Base-by-base conservation (phyloP, 2,329 filamentous ascomycete genomes). In the Pseudogymnoascus sp. region DNA sequence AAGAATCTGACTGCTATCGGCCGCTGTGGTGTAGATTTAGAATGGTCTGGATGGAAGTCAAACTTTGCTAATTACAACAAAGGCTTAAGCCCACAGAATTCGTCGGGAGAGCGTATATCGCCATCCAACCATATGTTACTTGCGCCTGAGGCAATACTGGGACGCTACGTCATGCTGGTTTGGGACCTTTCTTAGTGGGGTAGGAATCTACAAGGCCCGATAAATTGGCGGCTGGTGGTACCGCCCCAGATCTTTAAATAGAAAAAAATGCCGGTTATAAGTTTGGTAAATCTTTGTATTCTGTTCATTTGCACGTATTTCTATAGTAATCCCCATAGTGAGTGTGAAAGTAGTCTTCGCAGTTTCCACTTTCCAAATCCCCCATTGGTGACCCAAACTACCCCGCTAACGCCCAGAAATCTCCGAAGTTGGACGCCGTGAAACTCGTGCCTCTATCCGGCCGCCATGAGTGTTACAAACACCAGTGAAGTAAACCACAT, bases 101-200 rank as follows among this genome's bases (percentile, higher is more conserved):
- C 29, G 8, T 56, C 26, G 47, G 47, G 47, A 33, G 26, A 56
- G n/a, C 47, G 14, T 8, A n/a, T 29, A 53, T 53, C 44, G 44
- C 24, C 44, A 56, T 56, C 47, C 47, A 56, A 56, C 47, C 47
- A 56, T 56, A 56, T 33, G 26, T 11, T 31, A 13, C n/a, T 56
- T 56, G 47, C 47, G 47, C 47, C 47, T 56, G 47, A 56, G 47
- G 47, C 47, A 56, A 33, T 56, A 56, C 47, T 56, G 26, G 47
- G 14, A 33, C 47, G 14, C 47, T 56, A 56, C 47, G 47, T 56
- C 47, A 56, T 56, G n/a, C 6, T 3, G 8, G 47, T 56, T 56
- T 56, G 26, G 47, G 47, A 33, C 47, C 47, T 56, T 56, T 31
- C 47, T 56, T 33, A 56, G 47, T 56, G 47, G 47, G 47, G 47